Evolutionary conservation across 2,329 filamentous ascomycete genomes (phyloP), one percentile per base, ranked within the genome.

Genomic region (Sclerotinia borealis): DNA sequence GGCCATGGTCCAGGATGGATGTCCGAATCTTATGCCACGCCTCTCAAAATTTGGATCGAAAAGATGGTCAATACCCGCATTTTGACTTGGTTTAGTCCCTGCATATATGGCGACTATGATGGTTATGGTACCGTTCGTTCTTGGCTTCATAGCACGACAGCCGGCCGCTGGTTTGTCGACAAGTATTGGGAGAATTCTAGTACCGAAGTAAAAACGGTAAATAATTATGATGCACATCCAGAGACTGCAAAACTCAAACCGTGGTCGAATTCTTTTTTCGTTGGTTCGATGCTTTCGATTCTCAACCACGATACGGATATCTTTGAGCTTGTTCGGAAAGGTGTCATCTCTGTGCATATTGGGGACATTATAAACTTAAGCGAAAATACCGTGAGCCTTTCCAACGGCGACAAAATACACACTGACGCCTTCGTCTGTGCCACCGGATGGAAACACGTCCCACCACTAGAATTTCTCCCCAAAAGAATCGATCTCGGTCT

Each of bases 81-180:
- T 67, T 76, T 92, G 60, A 89, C 85, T 2, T 92, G 87, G 85
- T 85, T 93, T 74, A 87, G 84, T 59, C 90, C 90, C 0, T 92
- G 89, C 71, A 81, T 89, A 17, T 93, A 88, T 86, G 87, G 86
- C 5, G 78, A 80, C 1, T 82, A 80, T 2, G 86, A 86, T 70
- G 87, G 86, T 1, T 88, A 82, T 67, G 76, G 79, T 15, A 76
- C 76, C 13, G 77, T 84, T 2, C 79, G 85, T 4, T 71, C 74
- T 11, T 84, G 88, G 64, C 77, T 86, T 52, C 85, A 89, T 67
- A 77, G 79, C 27, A 88, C 83, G 0, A 74, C 77, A 39, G 60
- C 87, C 2, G 86, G 87, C 2, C 79, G 84, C 0, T 77, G 76
- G 58, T 73, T 89, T 25, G 81, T 84, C 4, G 77, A 81, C 45